Conservation (phyloP, 306 rosid genomes). For the Sphenostylis stenocarpa region DNA sequence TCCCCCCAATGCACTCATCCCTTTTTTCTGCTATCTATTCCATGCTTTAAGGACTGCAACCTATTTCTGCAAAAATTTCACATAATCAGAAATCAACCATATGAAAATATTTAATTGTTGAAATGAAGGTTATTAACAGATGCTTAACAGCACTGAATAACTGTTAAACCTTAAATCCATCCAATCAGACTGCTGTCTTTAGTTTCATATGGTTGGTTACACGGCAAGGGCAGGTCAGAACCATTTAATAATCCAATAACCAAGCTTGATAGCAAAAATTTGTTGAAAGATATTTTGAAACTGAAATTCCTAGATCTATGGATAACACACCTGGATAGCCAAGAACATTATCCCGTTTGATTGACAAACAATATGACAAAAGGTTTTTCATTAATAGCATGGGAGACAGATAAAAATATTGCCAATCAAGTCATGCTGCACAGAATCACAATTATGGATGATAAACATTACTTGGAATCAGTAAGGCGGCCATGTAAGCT, state of each 20-base stretch:
- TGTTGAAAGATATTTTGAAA: conserved; percentile 4
- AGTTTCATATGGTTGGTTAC: neutral
- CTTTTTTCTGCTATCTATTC: conserved; percentile 55
- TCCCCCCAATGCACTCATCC: conserved; percentile 34
- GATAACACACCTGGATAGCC: neutral
- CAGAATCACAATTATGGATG: conserved; percentile 27
- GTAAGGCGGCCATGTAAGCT: conserved; percentile 89
- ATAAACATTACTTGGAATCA: conserved; percentile 67
- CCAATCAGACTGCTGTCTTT: neutral
- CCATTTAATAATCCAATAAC: conserved; percentile 6
- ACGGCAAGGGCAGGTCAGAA: conserved; percentile 1
- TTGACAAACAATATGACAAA: conserved; percentile 12
- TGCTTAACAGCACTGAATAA: neutral
- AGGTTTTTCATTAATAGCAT: neutral
- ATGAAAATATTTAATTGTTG: conserved; percentile 13
- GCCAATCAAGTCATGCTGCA: conserved; percentile 19
- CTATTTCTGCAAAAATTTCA: conserved; percentile 59
- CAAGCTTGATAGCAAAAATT: conserved; percentile 2
- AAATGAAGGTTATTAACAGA: neutral
- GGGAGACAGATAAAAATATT: neutral
- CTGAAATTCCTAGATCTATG: neutral
- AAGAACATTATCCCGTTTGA: neutral
- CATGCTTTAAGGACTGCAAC: conserved; percentile 73
- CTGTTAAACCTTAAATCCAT: conserved; percentile 9
- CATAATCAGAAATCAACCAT: neutral